Evolutionary conservation across 106 monocot species (phyloP), one percentile per base, ranked within the genome.

Genomic region (Posidonia australis): DNA sequence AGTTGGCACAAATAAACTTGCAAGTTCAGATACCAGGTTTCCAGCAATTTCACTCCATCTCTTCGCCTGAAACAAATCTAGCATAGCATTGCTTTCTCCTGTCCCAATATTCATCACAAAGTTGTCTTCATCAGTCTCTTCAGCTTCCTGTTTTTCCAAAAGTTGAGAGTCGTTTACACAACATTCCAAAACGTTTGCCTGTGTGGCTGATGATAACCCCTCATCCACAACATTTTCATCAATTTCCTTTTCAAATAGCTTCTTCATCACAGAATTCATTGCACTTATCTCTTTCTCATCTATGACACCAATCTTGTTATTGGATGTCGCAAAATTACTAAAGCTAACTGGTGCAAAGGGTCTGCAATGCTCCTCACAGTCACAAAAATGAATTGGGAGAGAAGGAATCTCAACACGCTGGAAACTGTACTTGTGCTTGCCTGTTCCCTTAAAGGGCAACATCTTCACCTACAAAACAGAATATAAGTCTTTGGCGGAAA

Each of bases 381-480:
- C 90, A 73, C 98, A 98, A 64, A 98, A 91, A 80, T 98, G 86
- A 74, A 91, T 60, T 51, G 98, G 98, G 10, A 79, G 75, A 63
- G 84, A 51, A 75, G 98, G 84, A 51, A 84, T 75, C 49, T 79
- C 79, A 49, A 98, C 58, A 18, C 91, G 76, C 72, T 85, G 91
- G 55, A 98, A 98, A 71, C 98, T 98, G 67, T 98, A 98, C 70
- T 98, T 98, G 72, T 98, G 98, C 51, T 98, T 98, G 46, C 98
- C 90, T 28, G 87, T 77, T 74, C 98, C 98, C 72, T 88, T 98
- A 18, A 79, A 81, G 11, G 98, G 85, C 62, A 98, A 62, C 9
- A 79, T 0, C 77, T 88, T 98, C 17, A 91, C 77, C 98, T 98
- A 79, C 32, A 74, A 13, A 64, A 46, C 22, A 43, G 5, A 22